Base-by-base conservation (phyloP, 192 early-diverging fungal genomes). In the Helicostylum pulchrum region DNA sequence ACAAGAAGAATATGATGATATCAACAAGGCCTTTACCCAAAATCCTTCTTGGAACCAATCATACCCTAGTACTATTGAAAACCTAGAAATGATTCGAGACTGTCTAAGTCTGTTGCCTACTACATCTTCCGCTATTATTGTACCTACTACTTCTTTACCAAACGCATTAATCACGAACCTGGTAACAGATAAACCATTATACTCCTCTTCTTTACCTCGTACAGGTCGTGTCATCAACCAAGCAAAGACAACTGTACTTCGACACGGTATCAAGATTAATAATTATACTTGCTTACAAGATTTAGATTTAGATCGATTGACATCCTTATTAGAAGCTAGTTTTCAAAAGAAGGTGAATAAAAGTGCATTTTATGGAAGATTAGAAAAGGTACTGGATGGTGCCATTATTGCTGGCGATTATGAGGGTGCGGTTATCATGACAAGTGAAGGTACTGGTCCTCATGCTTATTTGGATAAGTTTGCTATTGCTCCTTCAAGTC, bases 391-490 rank as follows among this genome's bases (percentile, higher is more conserved):
- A 30, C 71, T 89, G 14, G 78, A 80, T 42, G 69, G 77, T 4
- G 78, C 89, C 20, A 94, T 94, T 43, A 69, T 98, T 32, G 91
- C 92, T 0, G 96, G 94, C 6, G 91, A 94, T 62, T 98, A 98
- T 74, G 83, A 93, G 68, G 96, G 96, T 21, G 94, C 93, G 0
- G 90, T 88, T 0, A 80, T 96, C 14, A 85, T 95, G 32, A 96
- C 94, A 0, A 62, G 78, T 21, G 94, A 95, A 67, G 61, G 52
- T 15, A 50, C 26, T 14, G 50, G 51, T 53, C 56, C 66, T 10
- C 57, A 65, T 11, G 59, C 75, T 20, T 98, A 98, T 62, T 72
- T 98, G 20, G 96, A 98, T 80, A 98, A 98, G 65, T 95, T 96
- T 77, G 90, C 91, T 0, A 91, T 96, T 14, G 79, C 85, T 2